Conservation (phyloP, 257 asterid species). For the Paraleonurus japonicus region DNA sequence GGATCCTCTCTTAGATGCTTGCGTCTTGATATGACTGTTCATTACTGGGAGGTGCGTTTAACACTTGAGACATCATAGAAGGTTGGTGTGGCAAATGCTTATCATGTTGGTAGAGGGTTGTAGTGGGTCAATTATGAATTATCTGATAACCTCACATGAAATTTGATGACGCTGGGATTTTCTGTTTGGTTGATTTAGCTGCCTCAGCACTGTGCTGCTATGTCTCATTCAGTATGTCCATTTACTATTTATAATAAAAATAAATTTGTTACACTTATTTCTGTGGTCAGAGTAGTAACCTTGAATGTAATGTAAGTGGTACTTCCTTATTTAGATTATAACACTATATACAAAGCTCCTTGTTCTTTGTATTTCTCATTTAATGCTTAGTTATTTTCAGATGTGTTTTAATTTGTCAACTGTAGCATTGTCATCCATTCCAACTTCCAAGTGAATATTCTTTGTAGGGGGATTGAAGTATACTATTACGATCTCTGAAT, state of each 20-base stretch:
- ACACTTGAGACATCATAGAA: slow-evolving; percentile 45
- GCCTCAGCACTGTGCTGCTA: slow-evolving; percentile 16
- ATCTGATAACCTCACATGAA: background rate
- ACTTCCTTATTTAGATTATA: background rate
- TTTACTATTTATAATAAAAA: background rate
- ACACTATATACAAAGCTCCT: background rate
- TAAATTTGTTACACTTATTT: background rate
- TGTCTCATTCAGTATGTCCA: background rate
- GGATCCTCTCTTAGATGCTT: slow-evolving; percentile 45
- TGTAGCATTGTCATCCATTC: slow-evolving; percentile 43
- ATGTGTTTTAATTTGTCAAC: slow-evolving; percentile 29
- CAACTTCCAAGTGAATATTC: slow-evolving; percentile 62
- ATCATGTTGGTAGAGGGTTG: slow-evolving; percentile 28
- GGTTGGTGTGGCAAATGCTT: slow-evolving; percentile 44
- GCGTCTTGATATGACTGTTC: slow-evolving; percentile 54
- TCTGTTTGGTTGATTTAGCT: slow-evolving; percentile 3
- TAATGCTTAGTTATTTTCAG: slow-evolving; percentile 7
- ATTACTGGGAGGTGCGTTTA: slow-evolving; percentile 56
- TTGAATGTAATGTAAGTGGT: background rate
- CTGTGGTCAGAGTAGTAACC: background rate
- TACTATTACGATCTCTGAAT: slow-evolving; percentile 71
- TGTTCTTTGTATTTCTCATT: slow-evolving; percentile 4
- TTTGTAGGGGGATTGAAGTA: slow-evolving; percentile 74
- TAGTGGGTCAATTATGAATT: slow-evolving; percentile 19
- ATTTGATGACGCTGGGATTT: slow-evolving; percentile 19